Base-by-base conservation (phyloP, 179 eudicot species). In the Heliamphora pulchella region DNA sequence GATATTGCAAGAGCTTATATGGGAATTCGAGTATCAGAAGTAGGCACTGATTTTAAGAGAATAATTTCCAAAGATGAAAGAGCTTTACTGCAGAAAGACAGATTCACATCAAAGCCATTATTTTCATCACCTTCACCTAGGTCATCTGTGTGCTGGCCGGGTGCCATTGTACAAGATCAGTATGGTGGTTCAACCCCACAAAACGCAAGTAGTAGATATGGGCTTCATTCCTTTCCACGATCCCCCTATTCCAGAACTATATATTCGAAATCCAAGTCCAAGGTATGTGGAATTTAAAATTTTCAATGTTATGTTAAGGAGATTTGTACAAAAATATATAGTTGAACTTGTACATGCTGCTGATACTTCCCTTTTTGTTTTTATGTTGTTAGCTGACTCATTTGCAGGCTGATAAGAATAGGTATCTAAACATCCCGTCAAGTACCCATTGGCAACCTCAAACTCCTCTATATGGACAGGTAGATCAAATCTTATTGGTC, bases 1-100 rank as follows among this genome's bases (percentile, higher is more conserved):
- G 99, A 94, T 82, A 79, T 96, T 78, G 99, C 98, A 47, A 93
- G 85, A 81, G 98, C 99, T 82, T 96, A 91, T 81, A 96, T 96
- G 98, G 89, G 90, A 81, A 87, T 88, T 80, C 91, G 92, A 77
- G 81, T 82, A 47, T 80, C 90, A 62, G 93, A 88, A 78, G 75
- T 39, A 79, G 87, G 90, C 78, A 75, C 75, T 74, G 80, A 84
- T 80, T 83, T 88, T 72, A 72, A 71, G 55, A 78, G 80, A 80
- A 74, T 67, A 69, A 59, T 75, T 39, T 69, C 82, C 3, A 82
- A 76, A 80, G 79, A 82, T 58, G 87, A 82, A 82, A 86, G 79
- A 78, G 81, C 43, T 75, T 81, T 77, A 72, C 74, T 65, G 64
- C 75, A 55, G n/a, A 74, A 51, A 78, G 83, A 83, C 74, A 91